Evolutionary conservation across 495 filamentous ascomycete species (phyloP).

Genomic region (Penicillium herquei): DNA sequence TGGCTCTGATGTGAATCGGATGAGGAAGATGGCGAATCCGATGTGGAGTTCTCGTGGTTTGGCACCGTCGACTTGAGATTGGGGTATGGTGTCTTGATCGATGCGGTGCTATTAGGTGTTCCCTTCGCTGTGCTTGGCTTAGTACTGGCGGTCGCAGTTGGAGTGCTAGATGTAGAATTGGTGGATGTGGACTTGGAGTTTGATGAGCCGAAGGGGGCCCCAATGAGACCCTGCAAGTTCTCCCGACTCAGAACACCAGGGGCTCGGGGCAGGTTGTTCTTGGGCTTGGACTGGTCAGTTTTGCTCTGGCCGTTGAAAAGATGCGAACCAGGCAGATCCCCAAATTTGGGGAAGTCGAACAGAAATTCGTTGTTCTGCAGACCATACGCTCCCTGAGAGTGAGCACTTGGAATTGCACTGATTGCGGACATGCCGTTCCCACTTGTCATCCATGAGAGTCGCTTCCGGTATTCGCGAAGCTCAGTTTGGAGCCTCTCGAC

Average conservation of each 20-base stretch:
- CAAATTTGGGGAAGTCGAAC: constrained; percentile 95
- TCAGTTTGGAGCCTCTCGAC: constrained; percentile 85
- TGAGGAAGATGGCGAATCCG: constrained; percentile 55
- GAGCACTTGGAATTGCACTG: constrained; percentile 38
- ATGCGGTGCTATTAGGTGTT: constrained; percentile 15
- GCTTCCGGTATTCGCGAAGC: constrained; percentile 85
- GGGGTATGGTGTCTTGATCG: constrained; percentile 13
- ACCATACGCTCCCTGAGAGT: constrained; percentile 40
- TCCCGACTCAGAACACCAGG: constrained; percentile 37
- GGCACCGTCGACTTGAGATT: constrained; percentile 28
- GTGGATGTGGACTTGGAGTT: constrained; percentile 7
- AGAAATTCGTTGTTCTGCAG: constrained; percentile 79
- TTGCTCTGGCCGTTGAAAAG: constrained; percentile 48
- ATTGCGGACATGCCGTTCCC: constrained; percentile 50
- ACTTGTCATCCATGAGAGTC: constrained; percentile 59
- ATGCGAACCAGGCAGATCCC: constrained; percentile 67
- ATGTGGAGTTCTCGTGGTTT: constrained; percentile 43
- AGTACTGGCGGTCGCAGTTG: constrained; percentile 1
- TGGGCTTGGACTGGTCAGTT: constrained; percentile 32
- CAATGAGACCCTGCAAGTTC: constrained; percentile 11
- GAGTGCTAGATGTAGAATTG: constrained; percentile 12
- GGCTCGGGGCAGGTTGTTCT: constrained; percentile 13
- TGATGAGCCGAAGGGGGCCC: constrained; percentile 3
- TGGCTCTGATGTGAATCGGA: constrained; percentile 60
- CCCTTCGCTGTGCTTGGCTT: constrained; percentile 10